Conservation (phyloP, 345 rosid genomes). For the Eucalyptus polyanthemos region DNA sequence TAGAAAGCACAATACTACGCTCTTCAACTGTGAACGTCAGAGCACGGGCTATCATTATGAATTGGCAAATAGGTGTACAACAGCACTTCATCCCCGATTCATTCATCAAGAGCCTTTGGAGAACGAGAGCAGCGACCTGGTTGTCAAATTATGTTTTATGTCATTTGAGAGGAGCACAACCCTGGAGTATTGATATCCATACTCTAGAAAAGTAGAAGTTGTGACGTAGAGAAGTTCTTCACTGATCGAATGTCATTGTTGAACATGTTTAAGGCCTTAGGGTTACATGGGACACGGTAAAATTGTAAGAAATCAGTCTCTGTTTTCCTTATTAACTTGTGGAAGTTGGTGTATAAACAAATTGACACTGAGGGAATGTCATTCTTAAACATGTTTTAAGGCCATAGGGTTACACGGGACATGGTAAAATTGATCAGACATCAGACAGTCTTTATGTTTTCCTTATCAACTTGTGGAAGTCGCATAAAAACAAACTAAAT, state of each 20-base stretch:
- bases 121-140: constrained; percentile 37
- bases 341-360: not conserved
- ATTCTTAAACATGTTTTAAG: not conserved
- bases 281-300: not conserved
- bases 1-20: not conserved
- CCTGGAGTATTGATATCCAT: not conserved
- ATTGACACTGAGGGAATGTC: not conserved
- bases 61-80: constrained; percentile 16
- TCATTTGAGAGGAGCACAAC: not conserved
- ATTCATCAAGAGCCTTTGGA: constrained; percentile 12
- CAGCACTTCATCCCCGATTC: constrained; percentile 32
- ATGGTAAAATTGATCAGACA: not conserved
- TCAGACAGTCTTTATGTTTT: not conserved
- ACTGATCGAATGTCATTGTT: not conserved
- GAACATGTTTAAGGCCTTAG: not conserved
- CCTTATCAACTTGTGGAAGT: not conserved
- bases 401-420: not conserved
- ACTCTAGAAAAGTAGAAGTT: not conserved
- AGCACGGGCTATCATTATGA: constrained; percentile 1
- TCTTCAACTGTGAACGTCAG: constrained; percentile 9
- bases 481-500: not conserved
- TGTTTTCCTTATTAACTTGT: not conserved
- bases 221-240: not conserved
- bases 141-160: not conserved
- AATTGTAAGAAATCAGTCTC: not conserved